Conservation (phyloP, 495 filamentous ascomycete species). For the Aspergillus homomorphus region DNA sequence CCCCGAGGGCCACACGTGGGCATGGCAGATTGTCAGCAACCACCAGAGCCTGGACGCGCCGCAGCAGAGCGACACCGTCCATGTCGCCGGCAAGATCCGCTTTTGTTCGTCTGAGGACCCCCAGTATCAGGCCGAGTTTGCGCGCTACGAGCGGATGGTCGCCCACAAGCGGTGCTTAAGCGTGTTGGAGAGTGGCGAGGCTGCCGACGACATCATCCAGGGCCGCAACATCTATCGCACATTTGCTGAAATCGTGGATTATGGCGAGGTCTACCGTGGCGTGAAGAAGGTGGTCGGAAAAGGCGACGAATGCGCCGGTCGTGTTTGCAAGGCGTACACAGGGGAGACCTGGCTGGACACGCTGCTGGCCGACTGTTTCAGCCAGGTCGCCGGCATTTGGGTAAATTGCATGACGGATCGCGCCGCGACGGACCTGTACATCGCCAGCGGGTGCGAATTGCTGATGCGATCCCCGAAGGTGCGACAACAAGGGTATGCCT, state of each 20-base stretch:
- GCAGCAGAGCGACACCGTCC: too few species aligned
- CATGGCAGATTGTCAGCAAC: constrained; percentile 6
- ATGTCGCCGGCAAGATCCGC: neutral
- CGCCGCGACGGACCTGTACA: constrained; percentile 40
- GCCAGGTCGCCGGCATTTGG: constrained; percentile 48
- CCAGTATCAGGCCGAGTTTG: constrained; percentile 28
- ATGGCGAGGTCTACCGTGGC: constrained; percentile 37
- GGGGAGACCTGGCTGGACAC: constrained; percentile 37
- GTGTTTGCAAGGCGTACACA: constrained; percentile 30
- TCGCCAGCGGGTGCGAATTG: constrained; percentile 42
- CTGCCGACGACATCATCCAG: constrained; percentile 44
- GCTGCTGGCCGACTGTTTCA: constrained; percentile 32
- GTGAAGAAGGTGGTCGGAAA: constrained; percentile 40
- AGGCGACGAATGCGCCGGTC: constrained; percentile 37
- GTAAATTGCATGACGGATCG: constrained; percentile 48
- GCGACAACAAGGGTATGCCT: constrained; percentile 9
- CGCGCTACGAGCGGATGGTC: constrained; percentile 37
- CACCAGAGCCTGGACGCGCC: neutral
- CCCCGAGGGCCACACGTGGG: constrained; percentile 18
- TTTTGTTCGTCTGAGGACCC: neutral
- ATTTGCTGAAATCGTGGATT: constrained; percentile 45
- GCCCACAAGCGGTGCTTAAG: constrained; percentile 31
- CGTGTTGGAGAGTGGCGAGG: constrained; percentile 19
- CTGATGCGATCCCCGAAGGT: constrained; percentile 41
- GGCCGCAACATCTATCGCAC: constrained; percentile 42